These are phyloP conservation scores for Starmerella bacillaris DNA, from an alignment of 805 yeast genomes.

Conservation along the genomic window DNA sequence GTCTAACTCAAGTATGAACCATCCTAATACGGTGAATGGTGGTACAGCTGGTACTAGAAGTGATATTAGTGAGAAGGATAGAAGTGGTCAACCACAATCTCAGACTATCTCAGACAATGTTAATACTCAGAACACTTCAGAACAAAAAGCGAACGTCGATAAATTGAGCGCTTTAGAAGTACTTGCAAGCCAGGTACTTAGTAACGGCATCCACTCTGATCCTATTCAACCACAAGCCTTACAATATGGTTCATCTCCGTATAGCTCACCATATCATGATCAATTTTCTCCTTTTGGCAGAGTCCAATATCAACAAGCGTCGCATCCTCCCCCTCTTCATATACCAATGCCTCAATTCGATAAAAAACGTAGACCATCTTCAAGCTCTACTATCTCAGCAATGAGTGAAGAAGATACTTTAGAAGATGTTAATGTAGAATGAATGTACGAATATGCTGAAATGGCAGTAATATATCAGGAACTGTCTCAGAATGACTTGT, in stretches of 20 bases:
- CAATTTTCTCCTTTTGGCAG: constrained; percentile 14
- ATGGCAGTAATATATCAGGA: too few relatives aligned
- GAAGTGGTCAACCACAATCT: too few relatives aligned
- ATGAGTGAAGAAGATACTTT: constrained; percentile 21
- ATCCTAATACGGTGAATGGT: too few relatives aligned
- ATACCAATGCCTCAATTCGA: constrained; percentile 9
- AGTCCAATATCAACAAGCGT: constrained; percentile 6
- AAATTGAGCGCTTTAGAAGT: constrained; percentile 33
- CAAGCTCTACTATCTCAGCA: constrained; percentile 24
- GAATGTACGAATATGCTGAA: too few relatives aligned
- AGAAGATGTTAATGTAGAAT: constrained; percentile 9
- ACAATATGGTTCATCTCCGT: constrained; percentile 7
- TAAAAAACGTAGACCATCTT: constrained; percentile 20
- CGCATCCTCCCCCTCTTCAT: constrained; percentile 20
- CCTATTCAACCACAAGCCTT: not conserved
- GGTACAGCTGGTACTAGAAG: not conserved
- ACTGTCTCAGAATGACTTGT: too few relatives aligned
- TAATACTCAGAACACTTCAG: too few relatives aligned
- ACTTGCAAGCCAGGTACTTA: constrained; percentile 36
- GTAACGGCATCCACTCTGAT: constrained; percentile 13
- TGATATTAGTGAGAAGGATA: not conserved
- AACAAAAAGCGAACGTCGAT: too few relatives aligned
- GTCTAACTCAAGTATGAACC: too few relatives aligned
- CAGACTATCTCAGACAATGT: too few relatives aligned
- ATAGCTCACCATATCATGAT: constrained; percentile 10